Base-by-base conservation (phyloP, 805 yeast genomes). In the Starmerella asiatica region DNA sequence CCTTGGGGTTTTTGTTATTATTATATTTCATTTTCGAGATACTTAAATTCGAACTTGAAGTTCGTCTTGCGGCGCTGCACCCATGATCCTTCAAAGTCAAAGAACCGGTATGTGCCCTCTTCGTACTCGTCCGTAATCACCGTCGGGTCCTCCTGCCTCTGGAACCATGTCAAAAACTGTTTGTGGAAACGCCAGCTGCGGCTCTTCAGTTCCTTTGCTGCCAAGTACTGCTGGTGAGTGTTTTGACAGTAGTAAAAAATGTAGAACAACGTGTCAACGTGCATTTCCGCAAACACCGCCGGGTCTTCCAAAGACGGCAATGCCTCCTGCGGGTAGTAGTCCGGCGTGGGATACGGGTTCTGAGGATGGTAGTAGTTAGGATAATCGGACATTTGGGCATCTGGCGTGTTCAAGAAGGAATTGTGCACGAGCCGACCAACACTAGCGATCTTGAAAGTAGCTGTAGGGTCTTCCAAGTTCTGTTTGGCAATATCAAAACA, bases 291-390 rank as follows among this genome's bases (percentile, higher is more conserved):
- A 60, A 82, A 67, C 31, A 80, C 59, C 38, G 67, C 64, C 14
- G 75, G 67, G 46, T 76, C 74, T 37, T 75, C 78, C 39, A 65
- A 52, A 29, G 64, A 58, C 15, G 64, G 56, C 20, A 66, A 48
- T 24, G 86, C 86, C 45, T 80, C 91, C 55, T 76, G 83, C 2
- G 98, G 98, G 61, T 83, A 91, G 59, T 78, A 82, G 18, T 80
- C 72, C 29, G 91, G 82, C 6, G 94, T 83, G 21, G 95, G 94
- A 55, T 80, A 93, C 39, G 93, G 93, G 49, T 76, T 74, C 18
- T 71, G 69, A 5, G 96, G 88, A 36, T 70, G 72, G 56, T 84
- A 76, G 56, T 71, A 70, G 45, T 78, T 71, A 15, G 96, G 94
- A 50, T 67, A 72, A 53, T 88, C 96, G 2, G 93, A 78, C 56